Evolutionary conservation across 2,329 filamentous ascomycete genomes (phyloP).

Genomic region (Mycocentrospora acerina): DNA sequence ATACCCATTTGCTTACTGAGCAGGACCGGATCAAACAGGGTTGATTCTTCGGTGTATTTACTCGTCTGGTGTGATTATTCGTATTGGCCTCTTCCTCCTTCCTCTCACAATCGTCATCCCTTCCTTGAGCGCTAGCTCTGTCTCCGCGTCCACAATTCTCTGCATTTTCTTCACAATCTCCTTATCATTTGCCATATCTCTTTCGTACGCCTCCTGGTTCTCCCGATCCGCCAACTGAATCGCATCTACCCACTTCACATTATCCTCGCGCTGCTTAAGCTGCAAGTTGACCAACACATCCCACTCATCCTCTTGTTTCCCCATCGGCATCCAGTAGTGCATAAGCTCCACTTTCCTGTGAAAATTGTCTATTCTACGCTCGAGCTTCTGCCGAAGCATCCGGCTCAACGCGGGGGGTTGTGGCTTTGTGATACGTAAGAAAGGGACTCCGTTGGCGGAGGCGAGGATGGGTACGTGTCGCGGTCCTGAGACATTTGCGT

Average conservation of each 20-base stretch:
- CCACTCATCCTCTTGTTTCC: slow-evolving; percentile 51
- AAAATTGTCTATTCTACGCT: slow-evolving; percentile 47
- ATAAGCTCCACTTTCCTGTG: slow-evolving; percentile 43
- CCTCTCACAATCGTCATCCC: slow-evolving; percentile 32
- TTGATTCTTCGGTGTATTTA: no score
- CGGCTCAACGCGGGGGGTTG: slow-evolving; percentile 62
- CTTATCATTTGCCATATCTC: slow-evolving; percentile 28
- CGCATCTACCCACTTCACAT: slow-evolving; percentile 34
- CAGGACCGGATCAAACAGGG: no score
- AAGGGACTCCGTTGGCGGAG: slow-evolving; percentile 59
- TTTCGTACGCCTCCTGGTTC: slow-evolving; percentile 19
- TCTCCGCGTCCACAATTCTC: slow-evolving; percentile 52
- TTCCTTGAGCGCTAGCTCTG: slow-evolving; percentile 45
- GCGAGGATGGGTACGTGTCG: slow-evolving; percentile 63
- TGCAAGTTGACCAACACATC: slow-evolving; percentile 42
- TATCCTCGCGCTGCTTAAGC: slow-evolving; percentile 12
- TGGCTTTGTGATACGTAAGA: slow-evolving; percentile 67
- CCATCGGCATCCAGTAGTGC: slow-evolving; percentile 45
- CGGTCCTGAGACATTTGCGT: slow-evolving; percentile 50
- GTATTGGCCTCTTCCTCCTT: slow-evolving; percentile 25
- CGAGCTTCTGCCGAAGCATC: slow-evolving; percentile 57
- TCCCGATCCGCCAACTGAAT: slow-evolving; percentile 18
- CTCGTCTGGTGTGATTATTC: slow-evolving; percentile 19
- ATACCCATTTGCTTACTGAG: slow-evolving; percentile 21
- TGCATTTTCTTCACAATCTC: slow-evolving; percentile 46